Conservation (phyloP, 257 asterid genomes). For the Scutellaria galericulata region DNA sequence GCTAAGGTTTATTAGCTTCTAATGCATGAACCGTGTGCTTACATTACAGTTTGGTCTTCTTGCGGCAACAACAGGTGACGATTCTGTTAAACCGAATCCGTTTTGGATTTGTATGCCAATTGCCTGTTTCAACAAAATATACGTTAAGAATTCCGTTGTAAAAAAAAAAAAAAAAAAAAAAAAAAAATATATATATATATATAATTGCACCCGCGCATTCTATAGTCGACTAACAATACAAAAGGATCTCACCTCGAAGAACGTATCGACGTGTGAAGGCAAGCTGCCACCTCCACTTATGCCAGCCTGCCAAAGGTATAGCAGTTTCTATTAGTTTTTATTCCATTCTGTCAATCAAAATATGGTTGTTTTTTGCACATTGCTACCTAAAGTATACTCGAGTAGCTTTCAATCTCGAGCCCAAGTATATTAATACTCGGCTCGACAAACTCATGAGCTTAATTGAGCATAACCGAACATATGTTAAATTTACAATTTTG, state of each 20-base stretch:
- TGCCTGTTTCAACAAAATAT: conserved; percentile 57
- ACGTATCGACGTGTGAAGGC: conserved; percentile 79
- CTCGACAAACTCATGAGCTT: too few species aligned
- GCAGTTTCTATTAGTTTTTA: neutral
- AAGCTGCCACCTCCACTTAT: conserved; percentile 95
- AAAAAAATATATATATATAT: too few species aligned
- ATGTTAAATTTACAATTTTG: too few species aligned
- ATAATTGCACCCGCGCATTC: neutral
- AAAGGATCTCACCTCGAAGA: conserved; percentile 72
- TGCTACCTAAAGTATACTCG: too few species aligned
- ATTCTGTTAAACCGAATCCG: conserved; percentile 95
- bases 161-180: neutral
- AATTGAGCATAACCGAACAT: too few species aligned
- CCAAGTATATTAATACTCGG: too few species aligned
- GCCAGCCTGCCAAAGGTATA: conserved; percentile 62
- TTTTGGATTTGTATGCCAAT: conserved; percentile 79
- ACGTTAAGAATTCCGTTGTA: neutral
- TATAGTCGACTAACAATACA: conserved; percentile 29
- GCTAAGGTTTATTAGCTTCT: neutral
- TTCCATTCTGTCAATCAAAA: too few species aligned
- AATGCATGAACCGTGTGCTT: conserved; percentile 35
- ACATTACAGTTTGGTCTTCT: conserved; percentile 72
- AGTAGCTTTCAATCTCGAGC: too few species aligned
- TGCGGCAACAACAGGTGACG: conserved; percentile 94
- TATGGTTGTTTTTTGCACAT: too few species aligned